Conservation (phyloP, 1,139 yeast species). For the Candida sanyaensis region DNA sequence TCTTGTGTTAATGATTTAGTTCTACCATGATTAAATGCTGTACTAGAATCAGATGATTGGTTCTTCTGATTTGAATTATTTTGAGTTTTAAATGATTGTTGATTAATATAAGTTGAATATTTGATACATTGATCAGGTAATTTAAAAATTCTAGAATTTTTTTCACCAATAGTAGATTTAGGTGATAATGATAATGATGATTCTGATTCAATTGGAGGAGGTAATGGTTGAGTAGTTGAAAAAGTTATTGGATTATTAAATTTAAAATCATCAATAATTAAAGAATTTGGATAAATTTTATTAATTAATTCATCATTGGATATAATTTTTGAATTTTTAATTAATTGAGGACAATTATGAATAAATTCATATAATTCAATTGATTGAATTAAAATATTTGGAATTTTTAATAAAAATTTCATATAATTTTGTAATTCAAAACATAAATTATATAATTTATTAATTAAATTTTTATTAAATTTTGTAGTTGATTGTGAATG, state of each 20-base stretch:
- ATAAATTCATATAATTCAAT: slow-evolving; percentile 20
- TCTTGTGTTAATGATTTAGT: background rate
- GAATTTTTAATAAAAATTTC: slow-evolving; percentile 22
- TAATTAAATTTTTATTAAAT: slow-evolving; percentile 19
- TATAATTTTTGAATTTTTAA: slow-evolving; percentile 1
- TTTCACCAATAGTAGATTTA: background rate
- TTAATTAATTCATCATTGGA: slow-evolving; percentile 22
- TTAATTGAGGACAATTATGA: slow-evolving; percentile 1
- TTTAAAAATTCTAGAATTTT: slow-evolving; percentile 6
- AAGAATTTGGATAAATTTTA: slow-evolving; percentile 24
- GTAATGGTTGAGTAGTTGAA: slow-evolving; percentile 33
- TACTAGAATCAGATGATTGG: no score
- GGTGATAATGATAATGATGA: background rate
- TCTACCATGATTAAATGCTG: no score
- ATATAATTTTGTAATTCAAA: slow-evolving; percentile 37
- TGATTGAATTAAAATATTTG: slow-evolving; percentile 15
- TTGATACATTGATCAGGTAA: slow-evolving; percentile 12
- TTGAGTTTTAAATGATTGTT: background rate
- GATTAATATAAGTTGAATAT: slow-evolving; percentile 18
- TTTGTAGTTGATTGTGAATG: slow-evolving; percentile 10
- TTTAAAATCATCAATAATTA: slow-evolving; percentile 15
- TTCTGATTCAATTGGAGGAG: slow-evolving; percentile 8
- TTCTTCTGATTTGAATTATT: slow-evolving; percentile 18
- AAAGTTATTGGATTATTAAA: slow-evolving; percentile 13
- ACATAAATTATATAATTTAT: slow-evolving; percentile 25